phyloP scores from a whole-genome alignment of 306 rosid species.

The Gynostemma pentaphyllum region DNA sequence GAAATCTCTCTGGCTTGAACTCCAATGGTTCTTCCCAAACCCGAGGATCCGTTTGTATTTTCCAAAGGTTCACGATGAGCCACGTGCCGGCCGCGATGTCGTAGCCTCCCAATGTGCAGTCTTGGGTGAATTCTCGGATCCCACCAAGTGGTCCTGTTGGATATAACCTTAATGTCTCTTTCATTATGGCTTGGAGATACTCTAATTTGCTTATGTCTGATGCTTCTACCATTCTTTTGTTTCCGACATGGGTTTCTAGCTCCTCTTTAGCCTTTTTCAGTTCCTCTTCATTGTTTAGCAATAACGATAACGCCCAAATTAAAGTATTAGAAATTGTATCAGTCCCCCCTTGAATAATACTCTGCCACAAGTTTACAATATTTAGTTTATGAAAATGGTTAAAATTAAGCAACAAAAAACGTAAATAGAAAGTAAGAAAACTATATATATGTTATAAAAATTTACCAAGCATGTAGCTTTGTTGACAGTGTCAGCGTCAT shows the following conservation, averaged over 20 bases:
- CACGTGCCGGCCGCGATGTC: conserved; percentile 30
- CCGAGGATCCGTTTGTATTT: conserved; percentile 39
- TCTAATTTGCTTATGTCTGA: conserved; percentile 29
- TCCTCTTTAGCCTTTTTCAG: conserved; percentile 29
- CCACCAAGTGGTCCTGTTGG: conserved; percentile 38
- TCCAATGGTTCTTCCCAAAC: conserved; percentile 35
- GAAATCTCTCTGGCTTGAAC: conserved; percentile 48
- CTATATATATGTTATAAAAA: too few relatives aligned
- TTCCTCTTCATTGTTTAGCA: conserved; percentile 23
- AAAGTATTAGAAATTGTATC: conserved; percentile 40
- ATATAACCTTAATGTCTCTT: conserved; percentile 37
- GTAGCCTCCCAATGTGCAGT: conserved; percentile 32
- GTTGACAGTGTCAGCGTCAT: conserved; percentile 31
- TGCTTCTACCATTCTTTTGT: conserved; percentile 29
- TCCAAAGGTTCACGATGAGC: conserved; percentile 32
- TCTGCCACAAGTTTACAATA: not conserved
- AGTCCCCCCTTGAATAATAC: conserved; percentile 26
- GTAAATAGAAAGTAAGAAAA: too few relatives aligned
- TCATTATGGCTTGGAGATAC: conserved; percentile 42
- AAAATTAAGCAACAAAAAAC: too few relatives aligned
- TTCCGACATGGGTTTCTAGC: conserved; percentile 43
- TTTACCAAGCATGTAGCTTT: conserved; percentile 39
- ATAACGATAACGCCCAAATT: conserved; percentile 24
- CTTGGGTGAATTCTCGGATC: conserved; percentile 20
- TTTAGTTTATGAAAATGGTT: too few relatives aligned